A percentile compares a stretch with the other conserved stretches of the same genome.
These are phyloP conservation scores for Tillandsia fasciculata DNA, from an alignment of 176 grass and related monocot genomes.

Conservation along the genomic window DNA sequence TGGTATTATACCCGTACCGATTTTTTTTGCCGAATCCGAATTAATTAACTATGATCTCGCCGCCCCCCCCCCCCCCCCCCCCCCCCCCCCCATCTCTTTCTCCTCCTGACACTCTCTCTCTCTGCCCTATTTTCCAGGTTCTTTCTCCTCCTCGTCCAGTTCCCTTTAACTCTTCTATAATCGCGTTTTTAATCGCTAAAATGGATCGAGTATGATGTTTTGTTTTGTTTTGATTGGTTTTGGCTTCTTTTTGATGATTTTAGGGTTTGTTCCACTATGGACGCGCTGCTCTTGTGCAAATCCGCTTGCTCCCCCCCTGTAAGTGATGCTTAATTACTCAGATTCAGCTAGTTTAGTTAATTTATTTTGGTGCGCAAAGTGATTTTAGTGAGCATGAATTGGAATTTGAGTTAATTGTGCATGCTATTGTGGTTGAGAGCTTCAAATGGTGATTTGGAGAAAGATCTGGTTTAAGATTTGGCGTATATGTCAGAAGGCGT, in stretches of 20 bases:
- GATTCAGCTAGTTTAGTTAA: background rate
- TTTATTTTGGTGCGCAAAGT: background rate
- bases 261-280: background rate
- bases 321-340: background rate
- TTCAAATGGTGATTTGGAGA: too few relatives aligned
- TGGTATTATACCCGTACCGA: too few relatives aligned
- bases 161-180: background rate
- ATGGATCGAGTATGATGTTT: background rate
- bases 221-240: background rate
- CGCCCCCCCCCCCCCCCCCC: background rate
- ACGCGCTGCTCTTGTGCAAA: background rate
- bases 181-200: background rate
- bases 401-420: too few relatives aligned
- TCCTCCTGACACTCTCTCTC: background rate
- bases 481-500: too few relatives aligned
- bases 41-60: background rate
- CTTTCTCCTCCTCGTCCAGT: background rate
- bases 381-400: background rate
- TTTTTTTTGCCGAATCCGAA: too few relatives aligned
- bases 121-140: background rate
- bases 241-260: background rate
- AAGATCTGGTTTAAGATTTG: too few relatives aligned
- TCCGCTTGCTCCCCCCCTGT: background rate
- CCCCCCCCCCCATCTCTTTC: background rate
- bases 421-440: too few relatives aligned